phyloP scores from a whole-genome alignment of 2,329 filamentous ascomycete genomes.

The Chalara sp. region DNA sequence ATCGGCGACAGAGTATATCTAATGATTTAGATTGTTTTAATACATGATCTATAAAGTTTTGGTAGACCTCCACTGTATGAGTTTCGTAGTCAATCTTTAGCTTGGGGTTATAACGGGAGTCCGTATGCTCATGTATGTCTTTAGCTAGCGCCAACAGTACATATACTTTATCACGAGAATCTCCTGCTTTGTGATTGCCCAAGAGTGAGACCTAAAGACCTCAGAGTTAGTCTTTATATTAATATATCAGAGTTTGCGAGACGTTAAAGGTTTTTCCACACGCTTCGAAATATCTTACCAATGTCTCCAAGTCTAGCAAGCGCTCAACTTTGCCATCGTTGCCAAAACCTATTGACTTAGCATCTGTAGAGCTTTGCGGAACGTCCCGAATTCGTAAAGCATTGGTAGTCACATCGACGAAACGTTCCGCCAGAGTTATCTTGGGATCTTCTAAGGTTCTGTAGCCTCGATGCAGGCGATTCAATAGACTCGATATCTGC shows the following conservation, averaged over 20 bases:
- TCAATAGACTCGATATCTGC: slow-evolving; percentile 2
- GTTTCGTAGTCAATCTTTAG: background rate
- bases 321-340: background rate
- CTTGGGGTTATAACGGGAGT: background rate
- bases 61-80: background rate
- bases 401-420: slow-evolving; percentile 11
- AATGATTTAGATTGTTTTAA: background rate
- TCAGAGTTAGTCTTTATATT: too few species aligned
- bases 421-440: slow-evolving; percentile 7
- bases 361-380: background rate
- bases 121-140: background rate
- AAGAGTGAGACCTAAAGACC: too few species aligned
- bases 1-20: background rate
- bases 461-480: background rate
- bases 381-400: slow-evolving; percentile 1
- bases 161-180: background rate
- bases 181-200: too few species aligned
- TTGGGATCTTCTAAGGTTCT: slow-evolving; percentile 6
- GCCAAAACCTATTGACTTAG: too few species aligned
- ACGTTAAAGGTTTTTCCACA: too few species aligned
- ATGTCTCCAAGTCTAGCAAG: slow-evolving; percentile 6
- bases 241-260: background rate
- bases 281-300: too few species aligned
- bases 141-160: background rate
- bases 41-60: background rate